Evolutionary conservation across 192 early-diverging fungal species (phyloP).

Genomic region (Chytriomyces hyalinus): DNA sequence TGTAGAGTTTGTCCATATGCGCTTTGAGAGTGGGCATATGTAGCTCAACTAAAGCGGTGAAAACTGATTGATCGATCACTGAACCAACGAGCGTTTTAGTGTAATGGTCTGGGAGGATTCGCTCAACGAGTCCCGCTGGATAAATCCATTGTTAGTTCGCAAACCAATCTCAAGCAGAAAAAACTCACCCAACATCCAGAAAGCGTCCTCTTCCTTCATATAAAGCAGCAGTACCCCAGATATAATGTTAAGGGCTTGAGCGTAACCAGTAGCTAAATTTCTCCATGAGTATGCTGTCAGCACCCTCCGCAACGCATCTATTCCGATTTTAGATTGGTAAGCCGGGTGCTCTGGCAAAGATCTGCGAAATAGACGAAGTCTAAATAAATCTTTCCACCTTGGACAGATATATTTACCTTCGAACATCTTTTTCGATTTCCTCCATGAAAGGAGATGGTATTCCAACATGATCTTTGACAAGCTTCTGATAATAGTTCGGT

Average conservation of each 20-base stretch:
- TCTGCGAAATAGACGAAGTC: constrained; percentile 23
- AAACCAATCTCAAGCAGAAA: not conserved
- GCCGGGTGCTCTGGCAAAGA: constrained; percentile 66
- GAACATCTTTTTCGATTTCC: constrained; percentile 70
- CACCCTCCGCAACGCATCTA: constrained; percentile 58
- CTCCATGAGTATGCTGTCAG: constrained; percentile 67
- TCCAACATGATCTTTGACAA: constrained; percentile 45
- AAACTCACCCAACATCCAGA: constrained; percentile 61
- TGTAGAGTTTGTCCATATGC: constrained; percentile 59
- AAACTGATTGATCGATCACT: constrained; percentile 64
- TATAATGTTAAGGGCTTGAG: constrained; percentile 69
- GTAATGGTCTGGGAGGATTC: constrained; percentile 65
- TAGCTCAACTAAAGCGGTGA: constrained; percentile 50
- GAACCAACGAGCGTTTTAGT: constrained; percentile 66
- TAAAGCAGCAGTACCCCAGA: constrained; percentile 60
- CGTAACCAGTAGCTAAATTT: constrained; percentile 65
- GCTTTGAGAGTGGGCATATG: constrained; percentile 52
- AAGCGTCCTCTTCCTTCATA: constrained; percentile 63
- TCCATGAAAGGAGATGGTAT: constrained; percentile 55
- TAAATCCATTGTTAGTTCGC: not conserved
- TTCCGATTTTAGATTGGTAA: constrained; percentile 57
- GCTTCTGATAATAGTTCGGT: constrained; percentile 47
- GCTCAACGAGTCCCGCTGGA: constrained; percentile 59
- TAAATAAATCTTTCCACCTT: not conserved
- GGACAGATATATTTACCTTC: constrained; percentile 39